A percentile compares a stretch with the other conserved stretches of the same genome.
These are phyloP conservation scores for Suillus fuscotomentosus DNA, from an alignment of 768 basidiomycete genomes.

Conservation along the genomic window DNA sequence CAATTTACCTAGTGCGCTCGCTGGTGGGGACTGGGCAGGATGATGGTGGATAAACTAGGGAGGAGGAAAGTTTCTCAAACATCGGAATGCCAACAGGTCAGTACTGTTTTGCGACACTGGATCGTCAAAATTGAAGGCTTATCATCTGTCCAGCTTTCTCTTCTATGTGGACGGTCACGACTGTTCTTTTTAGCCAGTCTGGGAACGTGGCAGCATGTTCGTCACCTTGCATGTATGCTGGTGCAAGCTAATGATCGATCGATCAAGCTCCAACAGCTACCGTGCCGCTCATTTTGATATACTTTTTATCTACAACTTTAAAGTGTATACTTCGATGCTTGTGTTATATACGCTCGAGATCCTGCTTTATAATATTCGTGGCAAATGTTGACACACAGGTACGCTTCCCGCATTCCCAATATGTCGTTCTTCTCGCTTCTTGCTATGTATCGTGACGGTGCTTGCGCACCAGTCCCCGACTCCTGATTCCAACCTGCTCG, in stretches of 20 bases:
- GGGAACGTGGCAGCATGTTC: constrained; percentile 19
- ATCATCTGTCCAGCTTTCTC: constrained; percentile 41
- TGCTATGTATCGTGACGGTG: too few relatives aligned
- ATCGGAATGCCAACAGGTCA: constrained; percentile 54
- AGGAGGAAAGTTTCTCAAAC: constrained; percentile 62
- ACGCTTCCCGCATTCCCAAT: too few relatives aligned
- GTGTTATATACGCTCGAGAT: constrained; percentile 70
- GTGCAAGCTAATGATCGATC: neutral
- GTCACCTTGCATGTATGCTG: neutral
- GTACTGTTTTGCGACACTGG: constrained; percentile 11
- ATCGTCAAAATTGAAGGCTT: neutral
- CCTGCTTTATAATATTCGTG: constrained; percentile 3
- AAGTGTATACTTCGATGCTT: constrained; percentile 54
- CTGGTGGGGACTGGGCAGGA: constrained; percentile 58
- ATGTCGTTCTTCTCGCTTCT: too few relatives aligned
- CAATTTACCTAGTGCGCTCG: constrained; percentile 32
- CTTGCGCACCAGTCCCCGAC: too few relatives aligned
- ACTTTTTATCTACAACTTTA: too few relatives aligned
- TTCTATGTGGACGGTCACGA: constrained; percentile 56
- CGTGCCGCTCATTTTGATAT: constrained; percentile 64
- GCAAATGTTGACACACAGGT: too few relatives aligned
- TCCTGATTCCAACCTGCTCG: too few relatives aligned
- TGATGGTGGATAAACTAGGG: constrained; percentile 61
- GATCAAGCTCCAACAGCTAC: constrained; percentile 38
- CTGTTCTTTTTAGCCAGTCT: too few relatives aligned